A percentile compares a stretch with the other conserved stretches of the same genome.
Evolutionary conservation across 2,329 filamentous ascomycete genomes (phyloP).

Genomic region (Scedosporium apiospermum): DNA sequence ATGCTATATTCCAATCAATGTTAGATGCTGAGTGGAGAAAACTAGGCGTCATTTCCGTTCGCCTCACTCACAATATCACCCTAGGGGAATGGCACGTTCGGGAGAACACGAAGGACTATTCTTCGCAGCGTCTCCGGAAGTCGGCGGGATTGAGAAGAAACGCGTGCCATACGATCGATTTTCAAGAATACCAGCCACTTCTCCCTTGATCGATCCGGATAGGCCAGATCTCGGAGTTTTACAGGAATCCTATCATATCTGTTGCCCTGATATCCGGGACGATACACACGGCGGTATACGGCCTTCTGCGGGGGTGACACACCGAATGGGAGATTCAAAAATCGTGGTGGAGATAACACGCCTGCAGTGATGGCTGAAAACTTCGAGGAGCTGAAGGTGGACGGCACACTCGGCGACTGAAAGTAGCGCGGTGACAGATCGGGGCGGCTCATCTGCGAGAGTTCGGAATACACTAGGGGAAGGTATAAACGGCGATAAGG

Average conservation of each 20-base stretch:
- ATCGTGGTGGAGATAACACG: conserved; percentile 13
- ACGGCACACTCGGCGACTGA: conserved; percentile 31
- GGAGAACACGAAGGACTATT: not conserved
- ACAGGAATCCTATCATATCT: not conserved
- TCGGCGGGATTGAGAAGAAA: conserved; percentile 22
- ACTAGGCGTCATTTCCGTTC: not conserved
- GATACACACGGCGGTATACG: not conserved
- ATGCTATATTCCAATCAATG: not conserved
- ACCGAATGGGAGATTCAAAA: conserved; percentile 11
- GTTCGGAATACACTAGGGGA: not conserved
- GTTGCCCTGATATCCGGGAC: not conserved
- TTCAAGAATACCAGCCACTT: conserved; percentile 12
- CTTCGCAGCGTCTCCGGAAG: not conserved
- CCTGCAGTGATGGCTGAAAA: conserved; percentile 42
- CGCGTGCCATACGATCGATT: conserved; percentile 26
- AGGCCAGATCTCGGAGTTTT: not conserved
- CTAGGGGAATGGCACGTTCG: not conserved
- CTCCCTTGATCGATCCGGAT: not conserved
- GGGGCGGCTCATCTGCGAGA: not conserved
- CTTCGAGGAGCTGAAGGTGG: conserved; percentile 52
- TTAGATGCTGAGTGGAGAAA: not conserved
- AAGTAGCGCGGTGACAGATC: conserved; percentile 9
- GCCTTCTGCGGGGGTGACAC: conserved; percentile 12
- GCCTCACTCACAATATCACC: not conserved
- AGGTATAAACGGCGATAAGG: not conserved